Conservation (phyloP, 257 asterid genomes). For the Phtheirospermum japonicum region DNA sequence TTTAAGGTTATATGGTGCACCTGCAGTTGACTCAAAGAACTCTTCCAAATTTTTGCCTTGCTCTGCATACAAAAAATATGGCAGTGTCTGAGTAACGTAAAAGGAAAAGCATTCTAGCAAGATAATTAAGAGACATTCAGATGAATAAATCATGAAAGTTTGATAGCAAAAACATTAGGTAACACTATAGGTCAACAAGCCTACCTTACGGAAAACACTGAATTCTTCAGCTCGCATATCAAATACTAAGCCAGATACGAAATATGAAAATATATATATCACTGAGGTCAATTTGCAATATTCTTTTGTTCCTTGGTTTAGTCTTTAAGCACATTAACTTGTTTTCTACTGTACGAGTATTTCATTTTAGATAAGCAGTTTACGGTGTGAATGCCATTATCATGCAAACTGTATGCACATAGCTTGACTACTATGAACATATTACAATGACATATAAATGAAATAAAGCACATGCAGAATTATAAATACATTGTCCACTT, state of each 20-base stretch:
- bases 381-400: background rate
- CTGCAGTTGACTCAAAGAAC: conserved; percentile 90
- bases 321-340: background rate
- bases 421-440: background rate
- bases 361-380: conserved; percentile 13
- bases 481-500: too few relatives aligned
- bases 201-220: background rate
- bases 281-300: background rate
- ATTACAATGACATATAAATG: background rate
- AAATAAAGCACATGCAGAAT: background rate
- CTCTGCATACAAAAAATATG: conserved; percentile 44
- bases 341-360: background rate
- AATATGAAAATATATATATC: background rate
- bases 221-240: background rate
- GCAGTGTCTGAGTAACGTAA: conserved; percentile 11
- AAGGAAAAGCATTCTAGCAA: conserved; percentile 5
- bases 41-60: conserved; percentile 86
- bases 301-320: background rate
- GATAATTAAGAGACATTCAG: background rate
- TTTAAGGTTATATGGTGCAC: conserved; percentile 32
- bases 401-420: background rate
- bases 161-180: background rate
- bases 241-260: conserved; percentile 4
- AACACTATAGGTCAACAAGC: background rate
- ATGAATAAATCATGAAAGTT: conserved; percentile 8